Evolutionary conservation across 495 filamentous ascomycete species (phyloP).

Genomic region (Sporormia fimetaria): DNA sequence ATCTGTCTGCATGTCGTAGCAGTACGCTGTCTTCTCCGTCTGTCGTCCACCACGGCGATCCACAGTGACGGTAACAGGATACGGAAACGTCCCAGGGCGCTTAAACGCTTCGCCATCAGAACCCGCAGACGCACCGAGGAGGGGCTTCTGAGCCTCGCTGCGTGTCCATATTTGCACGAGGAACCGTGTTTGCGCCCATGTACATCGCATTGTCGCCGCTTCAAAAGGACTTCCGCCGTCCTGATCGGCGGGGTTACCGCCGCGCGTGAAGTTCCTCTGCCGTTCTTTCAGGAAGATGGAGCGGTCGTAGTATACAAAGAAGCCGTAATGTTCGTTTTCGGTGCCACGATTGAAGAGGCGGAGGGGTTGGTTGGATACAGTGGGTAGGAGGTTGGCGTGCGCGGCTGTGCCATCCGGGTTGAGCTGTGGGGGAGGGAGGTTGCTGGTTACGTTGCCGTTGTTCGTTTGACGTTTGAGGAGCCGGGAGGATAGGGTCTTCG

Average conservation of each 20-base stretch:
- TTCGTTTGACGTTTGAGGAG: slow-evolving; percentile 12
- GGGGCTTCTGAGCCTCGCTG: slow-evolving; percentile 11
- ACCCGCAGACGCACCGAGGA: slow-evolving; percentile 10
- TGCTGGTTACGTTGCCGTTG: slow-evolving; percentile 38
- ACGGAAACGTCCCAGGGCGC: slow-evolving; percentile 69
- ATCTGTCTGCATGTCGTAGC: slow-evolving; percentile 49
- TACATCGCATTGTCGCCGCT: slow-evolving; percentile 58
- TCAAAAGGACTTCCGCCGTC: slow-evolving; percentile 52
- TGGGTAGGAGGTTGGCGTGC: slow-evolving; percentile 55
- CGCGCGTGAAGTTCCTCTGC: slow-evolving; percentile 13
- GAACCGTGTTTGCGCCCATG: slow-evolving; percentile 74
- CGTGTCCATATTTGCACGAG: slow-evolving; percentile 84
- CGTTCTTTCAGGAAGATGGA: slow-evolving; percentile 63
- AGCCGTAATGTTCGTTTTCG: slow-evolving; percentile 78
- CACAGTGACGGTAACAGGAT: slow-evolving; percentile 66
- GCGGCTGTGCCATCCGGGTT: slow-evolving; percentile 59
- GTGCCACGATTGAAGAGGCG: slow-evolving; percentile 74
- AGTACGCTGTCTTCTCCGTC: slow-evolving; percentile 56
- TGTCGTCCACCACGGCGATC: slow-evolving; percentile 68
- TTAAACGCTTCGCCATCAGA: slow-evolving; percentile 44
- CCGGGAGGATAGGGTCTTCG: slow-evolving; percentile 7
- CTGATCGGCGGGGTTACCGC: slow-evolving; percentile 41
- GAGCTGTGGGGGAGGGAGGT: slow-evolving; percentile 50
- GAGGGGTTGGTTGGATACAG: slow-evolving; percentile 63
- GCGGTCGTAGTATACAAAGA: slow-evolving; percentile 85